Base-by-base conservation (phyloP, 1,284 basidiomycete genomes). In the Phellopilus nigrolimitatus region DNA sequence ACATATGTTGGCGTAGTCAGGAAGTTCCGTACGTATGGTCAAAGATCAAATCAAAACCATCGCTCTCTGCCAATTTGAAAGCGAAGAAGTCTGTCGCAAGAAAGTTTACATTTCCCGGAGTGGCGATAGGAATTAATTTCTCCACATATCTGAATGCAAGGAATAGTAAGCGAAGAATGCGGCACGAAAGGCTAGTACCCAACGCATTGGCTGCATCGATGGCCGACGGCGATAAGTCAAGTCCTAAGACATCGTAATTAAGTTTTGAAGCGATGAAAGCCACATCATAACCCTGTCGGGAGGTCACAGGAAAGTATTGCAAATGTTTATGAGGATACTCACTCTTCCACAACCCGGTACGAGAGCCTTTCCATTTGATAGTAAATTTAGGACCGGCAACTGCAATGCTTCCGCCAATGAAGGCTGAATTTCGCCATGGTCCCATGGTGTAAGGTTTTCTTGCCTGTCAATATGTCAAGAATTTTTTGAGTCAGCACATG, bases 271-370 rank as follows among this genome's bases (percentile, higher is more conserved):
- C 75, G 6, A 84, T 67, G 55, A 74, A 74, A 2, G 78, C 61
- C 3, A 74, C 73, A 61, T 90, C 87, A 61, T 86, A 82, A n/a
- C 82, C 84, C 83, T 88, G 55, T 39, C n/a, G n/a, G 17, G 4
- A 24, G 15, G 10, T 39, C 25, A 34, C 49, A 24, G 45, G 31
- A 28, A 25, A 10, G 8, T 15, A 46, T n/a, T 10, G 49, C 27
- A 38, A 37, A 41, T 41, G n/a, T 13, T 25, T 47, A 22, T 31
- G 17, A 27, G 19, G 4, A n/a, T 19, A 62, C 76, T 54, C 61
- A 88, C 85, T 47, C 69, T 71, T 38, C 86, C 87, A 61, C 85
- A 88, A 1, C 87, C 88, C 0, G 86, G 86, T 7, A 90, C 76
- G 1, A 90, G 67, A 2, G 80, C 84, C 30, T 69, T 65, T 0